These are phyloP conservation scores for Colletotrichum gigasporum DNA, from an alignment of 2,329 filamentous ascomycete species.

Conservation along the genomic window DNA sequence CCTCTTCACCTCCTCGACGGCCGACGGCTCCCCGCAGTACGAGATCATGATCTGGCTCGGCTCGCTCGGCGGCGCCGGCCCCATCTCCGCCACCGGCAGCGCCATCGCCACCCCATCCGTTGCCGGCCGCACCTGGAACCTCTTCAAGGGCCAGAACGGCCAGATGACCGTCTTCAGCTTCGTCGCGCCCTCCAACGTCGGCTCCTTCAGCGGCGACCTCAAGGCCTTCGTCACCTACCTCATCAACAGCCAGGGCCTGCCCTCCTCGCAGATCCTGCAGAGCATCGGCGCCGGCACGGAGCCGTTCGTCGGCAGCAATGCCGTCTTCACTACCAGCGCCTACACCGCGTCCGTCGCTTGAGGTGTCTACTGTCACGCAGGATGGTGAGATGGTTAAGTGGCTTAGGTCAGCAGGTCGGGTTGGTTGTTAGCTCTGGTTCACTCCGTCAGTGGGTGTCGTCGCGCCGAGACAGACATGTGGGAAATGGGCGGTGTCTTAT, in stretches of 20 bases:
- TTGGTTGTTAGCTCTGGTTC: not conserved
- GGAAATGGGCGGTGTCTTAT: not conserved
- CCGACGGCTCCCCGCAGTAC: conserved; percentile 56
- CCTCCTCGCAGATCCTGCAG: conserved; percentile 42
- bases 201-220: conserved; percentile 65
- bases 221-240: conserved; percentile 67
- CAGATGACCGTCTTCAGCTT: conserved; percentile 69
- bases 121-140: conserved; percentile 62
- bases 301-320: conserved; percentile 60
- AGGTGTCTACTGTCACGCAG: no score
- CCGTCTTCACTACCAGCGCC: conserved; percentile 34
- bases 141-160: conserved; percentile 70
- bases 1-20: conserved; percentile 63
- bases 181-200: conserved; percentile 50
- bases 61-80: conserved; percentile 65
- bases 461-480: conserved; percentile 14
- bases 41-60: conserved; percentile 75
- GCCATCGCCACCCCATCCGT: conserved; percentile 63
- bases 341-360: conserved; percentile 18
- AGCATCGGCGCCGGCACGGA: conserved; percentile 65
- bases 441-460: not conserved
- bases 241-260: conserved; percentile 54
- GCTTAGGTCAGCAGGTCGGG: not conserved
- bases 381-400: not conserved
- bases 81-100: conserved; percentile 59